Base-by-base conservation (phyloP, 176 grass and related monocot species). In the Musa troglodytarum region DNA sequence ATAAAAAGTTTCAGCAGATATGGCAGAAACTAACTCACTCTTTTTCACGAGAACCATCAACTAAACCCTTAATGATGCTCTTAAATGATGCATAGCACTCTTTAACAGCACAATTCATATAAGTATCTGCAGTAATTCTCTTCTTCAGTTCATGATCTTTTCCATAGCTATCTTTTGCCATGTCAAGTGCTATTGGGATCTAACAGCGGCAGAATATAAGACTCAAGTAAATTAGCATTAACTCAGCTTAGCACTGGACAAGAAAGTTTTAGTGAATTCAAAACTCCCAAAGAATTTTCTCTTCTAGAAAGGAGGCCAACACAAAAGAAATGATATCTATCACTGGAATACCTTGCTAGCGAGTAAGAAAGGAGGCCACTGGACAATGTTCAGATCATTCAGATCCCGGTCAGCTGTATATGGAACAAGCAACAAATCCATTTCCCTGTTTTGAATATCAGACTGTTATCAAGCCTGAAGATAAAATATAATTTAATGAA, bases 281-380 rank as follows among this genome's bases (percentile, higher is more conserved):
- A 24, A 68, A 43, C 3, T 49, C 26, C n/a, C 10, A 11, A 43
- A 68, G 28, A 15, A 34, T 15, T 12, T 34, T 43, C 12, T 26
- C 26, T 34, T 4, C 26, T 22, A 11, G 9, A 24, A 43, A 52
- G 15, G 6, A 52, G 23, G 23, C 34, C n/a, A 53, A 25, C 7
- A 8, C 11, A 17, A 77, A 65, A 43, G 0, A 69, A 72, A 87
- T 20, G 51, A 9, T 21, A n/a, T 20, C 51, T n/a, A 51, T 13
- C 10, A 29, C 43, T 20, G 11, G 8, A 10, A 21, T 65, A 97
- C 94, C 88, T 93, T 97, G 82, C 87, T 97, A 79, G 94, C 94
- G 72, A 97, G 94, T 61, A 97, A 76, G 82, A 97, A 97, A 19
- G 94, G 94, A 78, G 94, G 94, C 94, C 94, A 97, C 53, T 97